Evolutionary conservation across 148 eudicot species (phyloP).

Genomic region (Heliamphora exappendiculata): DNA sequence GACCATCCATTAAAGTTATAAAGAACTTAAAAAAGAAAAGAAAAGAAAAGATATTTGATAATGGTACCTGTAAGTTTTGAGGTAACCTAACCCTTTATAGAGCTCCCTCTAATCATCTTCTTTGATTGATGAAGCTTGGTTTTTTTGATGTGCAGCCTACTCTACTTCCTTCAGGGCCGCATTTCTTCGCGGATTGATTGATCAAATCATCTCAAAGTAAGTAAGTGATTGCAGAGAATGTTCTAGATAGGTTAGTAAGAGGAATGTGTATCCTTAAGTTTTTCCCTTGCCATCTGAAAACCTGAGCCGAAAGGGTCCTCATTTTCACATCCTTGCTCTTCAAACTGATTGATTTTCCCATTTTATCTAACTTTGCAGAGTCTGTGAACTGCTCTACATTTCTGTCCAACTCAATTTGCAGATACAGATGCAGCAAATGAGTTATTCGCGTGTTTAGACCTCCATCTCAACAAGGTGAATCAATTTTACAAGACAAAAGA

Average conservation of each 20-base stretch:
- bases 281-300: conserved; percentile 56
- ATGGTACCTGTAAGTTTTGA: conserved; percentile 65
- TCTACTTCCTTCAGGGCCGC: conserved; percentile 39
- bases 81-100: conserved; percentile 80
- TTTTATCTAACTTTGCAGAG: conserved; percentile 35
- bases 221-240: conserved; percentile 72
- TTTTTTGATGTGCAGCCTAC: conserved; percentile 57
- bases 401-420: conserved; percentile 45
- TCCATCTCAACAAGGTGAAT: conserved; percentile 90
- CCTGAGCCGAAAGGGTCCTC: conserved; percentile 38
- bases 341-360: conserved; percentile 34
- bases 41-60: background rate
- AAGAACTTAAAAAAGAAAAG: background rate
- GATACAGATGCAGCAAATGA: conserved; percentile 67
- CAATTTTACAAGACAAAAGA: conserved; percentile 68
- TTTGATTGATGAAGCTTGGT: conserved; percentile 78
- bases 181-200: conserved; percentile 63
- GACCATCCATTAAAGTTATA: background rate
- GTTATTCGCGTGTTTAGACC: conserved; percentile 70
- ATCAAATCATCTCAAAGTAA: conserved; percentile 71
- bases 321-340: conserved; percentile 44
- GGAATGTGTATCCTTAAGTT: conserved; percentile 73
- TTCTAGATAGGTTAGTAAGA: conserved; percentile 65
- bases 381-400: conserved; percentile 32
- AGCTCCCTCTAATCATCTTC: conserved; percentile 94